Evolutionary conservation across 805 yeast genomes (phyloP).

Genomic region (Jamesozyma spencerorum): DNA sequence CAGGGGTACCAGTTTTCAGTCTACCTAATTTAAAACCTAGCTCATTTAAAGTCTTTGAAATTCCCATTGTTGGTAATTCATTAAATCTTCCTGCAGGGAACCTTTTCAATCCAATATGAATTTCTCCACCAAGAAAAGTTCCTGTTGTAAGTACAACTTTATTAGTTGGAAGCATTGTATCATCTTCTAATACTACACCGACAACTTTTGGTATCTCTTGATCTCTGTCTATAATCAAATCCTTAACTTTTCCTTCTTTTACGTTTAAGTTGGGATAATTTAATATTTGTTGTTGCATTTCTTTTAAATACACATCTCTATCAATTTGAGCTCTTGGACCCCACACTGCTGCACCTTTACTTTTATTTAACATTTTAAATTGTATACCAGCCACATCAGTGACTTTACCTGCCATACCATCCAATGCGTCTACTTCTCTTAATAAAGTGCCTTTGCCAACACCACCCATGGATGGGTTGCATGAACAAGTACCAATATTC

Average conservation of each 20-base stretch:
- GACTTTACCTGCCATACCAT: slow-evolving; percentile 80
- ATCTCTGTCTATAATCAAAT: slow-evolving; percentile 50
- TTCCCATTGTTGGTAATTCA: slow-evolving; percentile 83
- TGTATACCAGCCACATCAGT: slow-evolving; percentile 92
- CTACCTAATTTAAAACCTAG: slow-evolving; percentile 83
- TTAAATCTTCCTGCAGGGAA: slow-evolving; percentile 92
- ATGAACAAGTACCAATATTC: slow-evolving; percentile 88
- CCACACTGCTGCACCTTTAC: slow-evolving; percentile 93
- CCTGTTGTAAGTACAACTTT: slow-evolving; percentile 90
- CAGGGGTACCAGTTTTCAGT: slow-evolving; percentile 95
- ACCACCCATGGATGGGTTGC: slow-evolving; percentile 98
- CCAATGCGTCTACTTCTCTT: slow-evolving; percentile 91
- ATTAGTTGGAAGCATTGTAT: slow-evolving; percentile 46
- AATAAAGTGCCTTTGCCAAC: slow-evolving; percentile 93
- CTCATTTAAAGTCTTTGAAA: slow-evolving; percentile 64
- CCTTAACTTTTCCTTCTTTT: slow-evolving; percentile 72
- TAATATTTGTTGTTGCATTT: slow-evolving; percentile 64
- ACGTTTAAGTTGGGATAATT: slow-evolving; percentile 45
- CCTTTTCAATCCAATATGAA: slow-evolving; percentile 74
- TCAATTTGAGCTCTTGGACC: slow-evolving; percentile 98
- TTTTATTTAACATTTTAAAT: slow-evolving; percentile 73
- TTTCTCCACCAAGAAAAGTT: slow-evolving; percentile 88
- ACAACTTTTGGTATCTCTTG: slow-evolving; percentile 28
- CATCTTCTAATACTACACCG: slow-evolving; percentile 71
- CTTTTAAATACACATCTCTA: slow-evolving; percentile 61